A percentile compares a stretch with the other conserved stretches of the same genome.
Evolutionary conservation across 305 asterid genomes (phyloP).

Genomic region (Fraxinus ornus): DNA sequence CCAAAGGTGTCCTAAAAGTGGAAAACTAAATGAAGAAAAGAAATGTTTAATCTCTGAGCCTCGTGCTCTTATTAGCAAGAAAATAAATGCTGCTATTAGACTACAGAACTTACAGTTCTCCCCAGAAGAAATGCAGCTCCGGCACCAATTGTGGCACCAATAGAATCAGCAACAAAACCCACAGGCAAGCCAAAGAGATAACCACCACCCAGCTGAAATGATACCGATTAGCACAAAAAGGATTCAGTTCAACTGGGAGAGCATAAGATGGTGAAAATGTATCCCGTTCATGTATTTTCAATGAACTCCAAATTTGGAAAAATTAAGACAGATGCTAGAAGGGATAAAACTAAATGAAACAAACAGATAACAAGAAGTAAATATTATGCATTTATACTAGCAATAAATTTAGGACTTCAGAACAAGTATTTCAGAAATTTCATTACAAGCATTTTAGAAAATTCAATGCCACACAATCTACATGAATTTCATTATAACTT

Average conservation of each 20-base stretch:
- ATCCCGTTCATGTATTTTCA: constrained; percentile 11
- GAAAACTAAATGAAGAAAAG: neutral
- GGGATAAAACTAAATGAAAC: constrained; percentile 1
- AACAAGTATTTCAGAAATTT: constrained; percentile 1
- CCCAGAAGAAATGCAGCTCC: constrained; percentile 97
- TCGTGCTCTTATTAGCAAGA: neutral
- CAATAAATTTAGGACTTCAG: neutral
- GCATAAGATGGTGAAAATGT: constrained; percentile 1
- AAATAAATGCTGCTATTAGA: neutral
- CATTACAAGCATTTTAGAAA: neutral
- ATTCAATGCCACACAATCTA: neutral
- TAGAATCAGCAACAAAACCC: constrained; percentile 93
- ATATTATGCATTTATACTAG: neutral
- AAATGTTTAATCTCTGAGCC: neutral
- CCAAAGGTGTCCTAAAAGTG: neutral
- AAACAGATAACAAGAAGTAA: neutral
- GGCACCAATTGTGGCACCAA: constrained; percentile 95
- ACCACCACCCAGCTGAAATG: constrained; percentile 93
- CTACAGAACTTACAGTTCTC: constrained; percentile 65
- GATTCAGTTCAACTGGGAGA: constrained; percentile 22
- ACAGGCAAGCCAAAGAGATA: constrained; percentile 96
- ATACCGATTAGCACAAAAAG: constrained; percentile 19
- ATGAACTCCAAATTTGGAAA: constrained; percentile 6
- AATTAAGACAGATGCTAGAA: neutral
- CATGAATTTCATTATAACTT: constrained; percentile 5